Evolutionary conservation across 1,284 basidiomycete species (phyloP).

Genomic region (Baeospora myosura): DNA sequence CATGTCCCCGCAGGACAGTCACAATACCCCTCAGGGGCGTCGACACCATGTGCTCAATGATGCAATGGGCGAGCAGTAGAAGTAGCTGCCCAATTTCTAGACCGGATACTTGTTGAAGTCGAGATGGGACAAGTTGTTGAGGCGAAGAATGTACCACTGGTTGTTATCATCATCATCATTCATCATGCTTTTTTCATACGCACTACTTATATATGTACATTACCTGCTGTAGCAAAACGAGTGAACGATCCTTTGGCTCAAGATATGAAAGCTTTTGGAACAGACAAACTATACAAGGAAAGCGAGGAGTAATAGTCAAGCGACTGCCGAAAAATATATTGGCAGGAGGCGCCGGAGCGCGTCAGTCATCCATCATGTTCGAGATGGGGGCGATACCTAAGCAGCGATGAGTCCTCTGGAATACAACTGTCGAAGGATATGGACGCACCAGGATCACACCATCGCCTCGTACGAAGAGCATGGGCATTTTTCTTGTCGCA

Average conservation of each 20-base stretch:
- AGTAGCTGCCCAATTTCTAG: too few relatives aligned
- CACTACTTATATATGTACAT: too few relatives aligned
- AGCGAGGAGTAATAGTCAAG: conserved; percentile 2
- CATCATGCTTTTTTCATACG: too few relatives aligned
- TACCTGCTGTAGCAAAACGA: too few relatives aligned
- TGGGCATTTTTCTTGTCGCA: conserved; percentile 91
- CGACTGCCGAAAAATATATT: conserved; percentile 30
- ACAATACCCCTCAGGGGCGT: conserved; percentile 12
- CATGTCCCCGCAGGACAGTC: conserved; percentile 10
- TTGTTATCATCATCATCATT: too few relatives aligned
- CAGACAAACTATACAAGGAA: not conserved
- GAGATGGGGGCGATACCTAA: conserved; percentile 70
- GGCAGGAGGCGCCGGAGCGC: conserved; percentile 16
- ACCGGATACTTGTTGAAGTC: too few relatives aligned
- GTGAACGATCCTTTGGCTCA: too few relatives aligned
- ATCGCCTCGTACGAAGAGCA: conserved; percentile 97
- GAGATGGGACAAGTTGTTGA: too few relatives aligned
- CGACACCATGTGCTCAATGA: too few relatives aligned
- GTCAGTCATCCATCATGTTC: conserved; percentile 33
- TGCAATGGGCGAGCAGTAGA: too few relatives aligned
- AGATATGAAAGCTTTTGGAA: too few relatives aligned
- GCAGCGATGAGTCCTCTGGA: not conserved
- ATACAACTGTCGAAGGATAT: conserved; percentile 11
- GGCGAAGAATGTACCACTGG: too few relatives aligned
- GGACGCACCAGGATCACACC: conserved; percentile 81